Evolutionary conservation across 306 rosid species (phyloP).

Genomic region (Ammopiptanthus mongolicus): DNA sequence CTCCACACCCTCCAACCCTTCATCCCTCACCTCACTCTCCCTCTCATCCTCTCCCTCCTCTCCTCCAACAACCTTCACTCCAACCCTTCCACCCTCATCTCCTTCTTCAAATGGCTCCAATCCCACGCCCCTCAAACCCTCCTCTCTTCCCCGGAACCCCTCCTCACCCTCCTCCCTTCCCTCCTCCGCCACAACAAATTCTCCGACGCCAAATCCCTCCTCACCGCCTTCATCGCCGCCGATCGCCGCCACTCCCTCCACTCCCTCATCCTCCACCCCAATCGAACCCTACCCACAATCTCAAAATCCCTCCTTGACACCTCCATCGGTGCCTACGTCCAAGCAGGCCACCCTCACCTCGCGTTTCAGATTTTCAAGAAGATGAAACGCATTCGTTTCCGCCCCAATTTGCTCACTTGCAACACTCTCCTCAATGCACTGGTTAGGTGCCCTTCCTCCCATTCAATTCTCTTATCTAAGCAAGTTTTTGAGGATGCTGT

Average conservation of each 20-base stretch:
- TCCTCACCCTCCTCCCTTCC: slow-evolving; percentile 59
- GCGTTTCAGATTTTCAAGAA: slow-evolving; percentile 56
- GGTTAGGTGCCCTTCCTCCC: slow-evolving; percentile 42
- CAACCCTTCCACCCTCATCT: slow-evolving; percentile 39
- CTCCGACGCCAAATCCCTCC: slow-evolving; percentile 65
- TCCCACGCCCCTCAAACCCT: slow-evolving; percentile 42
- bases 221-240: slow-evolving; percentile 53
- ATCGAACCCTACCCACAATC: slow-evolving; percentile 14
- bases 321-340: slow-evolving; percentile 66
- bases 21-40: slow-evolving; percentile 42
- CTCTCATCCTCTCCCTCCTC: slow-evolving; percentile 50
- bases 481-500: slow-evolving; percentile 41
- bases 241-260: slow-evolving; percentile 60
- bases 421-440: slow-evolving; percentile 63
- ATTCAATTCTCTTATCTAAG: slow-evolving; percentile 31
- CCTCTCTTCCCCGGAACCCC: slow-evolving; percentile 39
- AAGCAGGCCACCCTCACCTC: slow-evolving; percentile 42
- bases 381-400: slow-evolving; percentile 49
- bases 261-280: slow-evolving; percentile 40
- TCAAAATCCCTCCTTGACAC: slow-evolving; percentile 55
- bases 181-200: slow-evolving; percentile 53
- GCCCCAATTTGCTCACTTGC: slow-evolving; percentile 64
- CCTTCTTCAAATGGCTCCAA: slow-evolving; percentile 61
- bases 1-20: slow-evolving; percentile 24
- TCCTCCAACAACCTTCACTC: slow-evolving; percentile 42